phyloP scores from a whole-genome alignment of 495 filamentous ascomycete genomes.

The Lineolata rhizophorae region DNA sequence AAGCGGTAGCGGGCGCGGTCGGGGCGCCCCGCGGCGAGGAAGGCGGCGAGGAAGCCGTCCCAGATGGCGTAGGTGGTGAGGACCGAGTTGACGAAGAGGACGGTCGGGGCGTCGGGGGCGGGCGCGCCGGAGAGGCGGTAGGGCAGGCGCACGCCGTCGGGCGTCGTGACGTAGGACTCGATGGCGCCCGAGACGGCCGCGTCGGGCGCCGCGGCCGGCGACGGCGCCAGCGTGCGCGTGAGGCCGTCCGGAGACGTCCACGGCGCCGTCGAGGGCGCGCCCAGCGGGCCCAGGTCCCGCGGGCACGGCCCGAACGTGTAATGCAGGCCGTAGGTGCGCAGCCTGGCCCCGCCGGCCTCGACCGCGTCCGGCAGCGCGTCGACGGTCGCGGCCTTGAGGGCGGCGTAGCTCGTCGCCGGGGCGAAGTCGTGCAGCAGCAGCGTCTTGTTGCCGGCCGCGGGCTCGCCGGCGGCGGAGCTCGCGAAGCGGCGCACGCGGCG shows the following conservation, averaged over 20 bases:
- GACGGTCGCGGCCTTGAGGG: conserved; percentile 34
- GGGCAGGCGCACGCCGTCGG: conserved; percentile 41
- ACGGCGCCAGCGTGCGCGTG: conserved; percentile 27
- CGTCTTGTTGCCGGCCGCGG: conserved; percentile 27
- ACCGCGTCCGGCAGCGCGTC: conserved; percentile 30
- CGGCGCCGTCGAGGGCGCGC: conserved; percentile 17
- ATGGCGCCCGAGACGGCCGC: no score
- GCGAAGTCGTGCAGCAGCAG: conserved; percentile 51
- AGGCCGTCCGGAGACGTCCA: conserved; percentile 32
- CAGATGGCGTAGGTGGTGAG: conserved; percentile 54
- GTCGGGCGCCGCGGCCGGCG: conserved; percentile 17
- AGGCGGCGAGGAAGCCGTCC: conserved; percentile 40
- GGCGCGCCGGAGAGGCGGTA: conserved; percentile 56
- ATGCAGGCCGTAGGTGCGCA: conserved; percentile 43
- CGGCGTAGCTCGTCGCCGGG: conserved; percentile 31
- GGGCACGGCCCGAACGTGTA: conserved; percentile 59
- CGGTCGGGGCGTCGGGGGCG: conserved; percentile 38
- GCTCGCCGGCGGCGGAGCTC: conserved; percentile 29
- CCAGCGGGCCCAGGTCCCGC: conserved; percentile 33
- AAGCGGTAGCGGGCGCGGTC: conserved; percentile 42
- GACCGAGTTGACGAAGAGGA: conserved; percentile 57
- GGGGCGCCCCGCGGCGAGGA: conserved; percentile 33
- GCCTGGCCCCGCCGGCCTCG: conserved; percentile 31
- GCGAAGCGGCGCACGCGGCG: conserved; percentile 41
- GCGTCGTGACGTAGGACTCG: conserved; percentile 40